Evolutionary conservation across 148 eudicot species (phyloP).

Genomic region (Chenopodium berlandieri): DNA sequence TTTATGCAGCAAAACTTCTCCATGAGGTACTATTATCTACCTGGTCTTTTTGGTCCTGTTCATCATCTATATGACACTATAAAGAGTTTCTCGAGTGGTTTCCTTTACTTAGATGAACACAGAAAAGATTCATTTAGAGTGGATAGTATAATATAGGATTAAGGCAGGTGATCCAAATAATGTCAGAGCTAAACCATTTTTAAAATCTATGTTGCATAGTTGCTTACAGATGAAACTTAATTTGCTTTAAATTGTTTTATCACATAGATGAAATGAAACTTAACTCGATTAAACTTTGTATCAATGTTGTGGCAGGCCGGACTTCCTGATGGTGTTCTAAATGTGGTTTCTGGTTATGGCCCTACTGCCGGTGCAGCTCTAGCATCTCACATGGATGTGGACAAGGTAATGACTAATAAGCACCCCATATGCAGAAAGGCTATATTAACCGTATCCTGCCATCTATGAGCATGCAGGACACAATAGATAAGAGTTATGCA

Average conservation of each 20-base stretch:
- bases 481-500: too few species aligned
- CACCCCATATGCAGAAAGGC: background rate
- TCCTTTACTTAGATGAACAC: background rate
- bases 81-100: background rate
- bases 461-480: background rate
- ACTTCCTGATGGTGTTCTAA: conserved; percentile 72
- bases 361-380: conserved; percentile 79
- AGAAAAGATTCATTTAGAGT: background rate
- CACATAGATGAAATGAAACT: too few species aligned
- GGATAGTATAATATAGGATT: background rate
- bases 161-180: background rate
- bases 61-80: background rate
- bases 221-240: too few species aligned
- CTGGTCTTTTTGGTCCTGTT: background rate
- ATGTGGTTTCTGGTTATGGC: conserved; percentile 71
- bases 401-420: conserved; percentile 36
- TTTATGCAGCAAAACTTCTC: conserved; percentile 57
- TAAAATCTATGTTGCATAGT: background rate
- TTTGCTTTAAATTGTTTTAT: too few species aligned
- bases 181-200: too few species aligned
- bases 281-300: background rate
- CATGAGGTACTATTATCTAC: conserved; percentile 50
- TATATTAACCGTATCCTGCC: background rate
- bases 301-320: conserved; percentile 57
- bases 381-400: conserved; percentile 78